A percentile compares a stretch with the other conserved stretches of the same genome.
Conservation (phyloP, 495 filamentous ascomycete genomes). For the Annulohypoxylon nitens region DNA sequence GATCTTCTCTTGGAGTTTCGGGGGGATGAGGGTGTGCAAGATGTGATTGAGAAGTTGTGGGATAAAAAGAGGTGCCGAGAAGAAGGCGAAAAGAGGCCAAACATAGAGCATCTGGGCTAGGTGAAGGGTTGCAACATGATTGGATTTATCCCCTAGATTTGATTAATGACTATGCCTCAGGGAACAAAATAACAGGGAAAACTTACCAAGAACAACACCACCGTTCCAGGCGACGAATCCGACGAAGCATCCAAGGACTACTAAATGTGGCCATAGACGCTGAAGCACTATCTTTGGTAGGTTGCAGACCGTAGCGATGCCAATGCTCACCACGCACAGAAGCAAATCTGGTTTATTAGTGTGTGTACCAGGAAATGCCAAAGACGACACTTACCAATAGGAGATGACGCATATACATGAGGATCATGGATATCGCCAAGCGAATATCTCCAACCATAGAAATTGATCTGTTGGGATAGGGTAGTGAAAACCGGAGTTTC, state of each 20-base stretch:
- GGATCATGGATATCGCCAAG: constrained; percentile 76
- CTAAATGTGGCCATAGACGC: constrained; percentile 74
- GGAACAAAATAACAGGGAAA: constrained; percentile 24
- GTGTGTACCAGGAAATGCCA: background rate
- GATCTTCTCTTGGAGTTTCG: background rate
- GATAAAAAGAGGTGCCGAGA: constrained; percentile 83
- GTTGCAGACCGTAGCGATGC: constrained; percentile 67
- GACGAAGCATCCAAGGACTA: constrained; percentile 75
- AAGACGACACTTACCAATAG: constrained; percentile 65
- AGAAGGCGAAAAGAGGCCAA: constrained; percentile 89
- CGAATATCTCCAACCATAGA: constrained; percentile 54
- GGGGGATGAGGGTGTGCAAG: background rate
- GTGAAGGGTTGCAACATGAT: constrained; percentile 90
- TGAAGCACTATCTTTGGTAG: constrained; percentile 59
- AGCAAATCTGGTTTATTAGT: constrained; percentile 55
- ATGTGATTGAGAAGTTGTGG: constrained; percentile 48
- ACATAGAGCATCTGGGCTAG: constrained; percentile 95
- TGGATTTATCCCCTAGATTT: constrained; percentile 84
- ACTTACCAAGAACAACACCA: constrained; percentile 86
- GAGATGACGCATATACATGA: constrained; percentile 54
- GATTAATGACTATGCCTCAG: constrained; percentile 21
- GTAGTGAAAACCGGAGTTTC: constrained; percentile 42
- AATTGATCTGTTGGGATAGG: constrained; percentile 45
- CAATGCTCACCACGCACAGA: constrained; percentile 70
- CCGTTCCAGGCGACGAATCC: constrained; percentile 87